A percentile compares a stretch with the other conserved stretches of the same genome.
phyloP scores from a whole-genome alignment of 768 basidiomycete species.

The Rhizopogon vulgaris region DNA sequence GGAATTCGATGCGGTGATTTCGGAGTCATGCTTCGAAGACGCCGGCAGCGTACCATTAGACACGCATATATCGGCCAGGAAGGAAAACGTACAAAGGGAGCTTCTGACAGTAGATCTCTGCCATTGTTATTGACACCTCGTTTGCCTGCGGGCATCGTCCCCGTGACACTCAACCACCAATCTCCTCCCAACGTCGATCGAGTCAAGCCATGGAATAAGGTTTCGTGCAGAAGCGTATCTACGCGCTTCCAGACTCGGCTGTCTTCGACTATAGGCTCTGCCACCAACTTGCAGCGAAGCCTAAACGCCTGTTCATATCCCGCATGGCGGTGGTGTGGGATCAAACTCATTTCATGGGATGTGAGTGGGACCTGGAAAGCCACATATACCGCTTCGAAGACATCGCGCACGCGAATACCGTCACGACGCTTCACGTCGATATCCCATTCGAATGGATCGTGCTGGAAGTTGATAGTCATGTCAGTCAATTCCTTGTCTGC shows the following conservation, averaged over 20 bases:
- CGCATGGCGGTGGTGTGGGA: constrained; percentile 12
- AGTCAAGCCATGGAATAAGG: constrained; percentile 47
- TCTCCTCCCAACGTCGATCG: constrained; percentile 25
- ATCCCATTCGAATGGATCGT: constrained; percentile 28
- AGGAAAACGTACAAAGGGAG: background rate
- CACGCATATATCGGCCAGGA: background rate
- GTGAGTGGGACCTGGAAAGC: constrained; percentile 41
- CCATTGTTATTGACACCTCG: too few relatives aligned
- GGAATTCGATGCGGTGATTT: background rate
- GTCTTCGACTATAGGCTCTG: constrained; percentile 35
- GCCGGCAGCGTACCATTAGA: background rate
- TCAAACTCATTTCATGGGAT: constrained; percentile 33
- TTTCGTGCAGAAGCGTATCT: constrained; percentile 45
- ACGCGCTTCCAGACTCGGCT: constrained; percentile 47
- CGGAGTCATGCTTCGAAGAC: background rate
- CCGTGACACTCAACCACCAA: constrained; percentile 16
- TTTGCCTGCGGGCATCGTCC: too few relatives aligned
- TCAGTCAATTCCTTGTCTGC: constrained; percentile 37
- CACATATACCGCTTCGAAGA: constrained; percentile 54
- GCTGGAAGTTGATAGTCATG: constrained; percentile 42
- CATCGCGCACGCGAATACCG: constrained; percentile 49
- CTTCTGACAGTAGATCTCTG: too few relatives aligned
- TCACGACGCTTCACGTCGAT: constrained; percentile 36
- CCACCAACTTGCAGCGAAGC: constrained; percentile 39
- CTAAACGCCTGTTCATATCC: constrained; percentile 37